Percentiles rank a stretch among this genome's conserved stretches.
Evolutionary conservation across 768 basidiomycete species (phyloP).

Genomic region (Podaxis rugospora): DNA sequence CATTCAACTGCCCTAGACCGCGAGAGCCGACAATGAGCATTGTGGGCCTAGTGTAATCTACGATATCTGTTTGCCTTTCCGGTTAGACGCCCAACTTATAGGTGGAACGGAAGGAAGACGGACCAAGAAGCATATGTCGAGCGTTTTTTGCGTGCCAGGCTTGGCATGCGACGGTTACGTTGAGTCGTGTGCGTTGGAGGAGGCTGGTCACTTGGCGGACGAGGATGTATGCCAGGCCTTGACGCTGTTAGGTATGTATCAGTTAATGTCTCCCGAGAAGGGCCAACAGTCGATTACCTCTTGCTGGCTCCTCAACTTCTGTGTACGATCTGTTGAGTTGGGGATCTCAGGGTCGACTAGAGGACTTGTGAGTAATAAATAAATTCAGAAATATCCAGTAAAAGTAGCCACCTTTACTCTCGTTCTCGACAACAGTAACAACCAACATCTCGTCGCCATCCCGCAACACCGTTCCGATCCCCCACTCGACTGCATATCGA

Average conservation of each 20-base stretch:
- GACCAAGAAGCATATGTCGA: conserved; percentile 82
- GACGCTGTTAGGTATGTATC: conserved; percentile 49
- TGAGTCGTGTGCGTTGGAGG: conserved; percentile 84
- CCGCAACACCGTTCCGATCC: conserved; percentile 90
- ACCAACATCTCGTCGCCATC: conserved; percentile 94
- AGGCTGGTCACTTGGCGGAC: conserved; percentile 85
- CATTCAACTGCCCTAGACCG: conserved; percentile 82
- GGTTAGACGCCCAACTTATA: not conserved
- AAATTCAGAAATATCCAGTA: not conserved
- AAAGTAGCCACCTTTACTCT: conserved; percentile 64
- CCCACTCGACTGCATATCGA: conserved; percentile 96
- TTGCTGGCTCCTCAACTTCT: conserved; percentile 85
- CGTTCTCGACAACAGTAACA: conserved; percentile 90
- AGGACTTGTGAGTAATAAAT: conserved; percentile 8
- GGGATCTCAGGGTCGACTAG: conserved; percentile 67
- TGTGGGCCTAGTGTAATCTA: conserved; percentile 81
- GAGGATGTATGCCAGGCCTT: conserved; percentile 84
- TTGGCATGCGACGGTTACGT: conserved; percentile 87
- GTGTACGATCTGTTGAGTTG: conserved; percentile 67
- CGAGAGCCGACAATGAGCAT: conserved; percentile 97
- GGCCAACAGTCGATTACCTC: conserved; percentile 52
- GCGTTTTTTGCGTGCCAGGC: conserved; percentile 98
- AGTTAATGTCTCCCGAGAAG: not conserved
- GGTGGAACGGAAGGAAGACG: conserved; percentile 14
- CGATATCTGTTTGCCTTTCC: conserved; percentile 49